phyloP scores from a whole-genome alignment of 192 early-diverging fungal genomes.

The Coemansia sp. region DNA sequence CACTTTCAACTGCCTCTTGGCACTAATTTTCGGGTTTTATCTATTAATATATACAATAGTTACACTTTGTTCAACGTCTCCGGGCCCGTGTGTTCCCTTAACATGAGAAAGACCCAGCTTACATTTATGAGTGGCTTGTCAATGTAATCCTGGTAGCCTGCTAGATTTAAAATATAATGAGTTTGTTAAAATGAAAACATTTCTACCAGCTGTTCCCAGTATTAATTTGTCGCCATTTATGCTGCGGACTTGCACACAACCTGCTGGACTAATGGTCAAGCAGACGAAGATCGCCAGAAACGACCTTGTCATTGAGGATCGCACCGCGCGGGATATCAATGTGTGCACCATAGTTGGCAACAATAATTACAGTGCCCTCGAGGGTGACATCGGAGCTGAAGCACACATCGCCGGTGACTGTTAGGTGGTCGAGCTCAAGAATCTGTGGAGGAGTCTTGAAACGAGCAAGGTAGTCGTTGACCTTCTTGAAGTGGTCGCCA shows the following conservation, averaged over 20 bases:
- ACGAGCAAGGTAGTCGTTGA: constrained; percentile 79
- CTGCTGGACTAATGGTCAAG: constrained; percentile 62
- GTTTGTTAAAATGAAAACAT: not conserved
- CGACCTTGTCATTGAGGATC: constrained; percentile 97
- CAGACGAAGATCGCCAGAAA: constrained; percentile 91
- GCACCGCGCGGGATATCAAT: constrained; percentile 96
- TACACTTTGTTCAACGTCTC: too few relatives aligned
- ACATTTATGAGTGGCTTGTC: too few relatives aligned
- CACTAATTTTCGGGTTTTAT: too few relatives aligned
- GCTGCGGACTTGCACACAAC: not conserved
- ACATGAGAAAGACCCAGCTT: too few relatives aligned
- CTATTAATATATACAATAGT: too few relatives aligned
- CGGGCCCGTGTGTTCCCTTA: too few relatives aligned
- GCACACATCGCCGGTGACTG: constrained; percentile 97
- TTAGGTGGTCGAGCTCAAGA: constrained; percentile 95
- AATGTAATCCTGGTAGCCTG: too few relatives aligned
- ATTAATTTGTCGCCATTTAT: too few relatives aligned
- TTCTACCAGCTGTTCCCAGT: too few relatives aligned
- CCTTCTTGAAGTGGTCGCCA: constrained; percentile 99
- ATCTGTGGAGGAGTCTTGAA: constrained; percentile 96
- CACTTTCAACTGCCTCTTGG: too few relatives aligned
- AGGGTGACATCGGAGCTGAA: constrained; percentile 91
- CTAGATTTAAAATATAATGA: too few relatives aligned
- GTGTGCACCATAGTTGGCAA: constrained; percentile 94
- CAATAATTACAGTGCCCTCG: constrained; percentile 96